phyloP scores from a whole-genome alignment of 2,329 filamentous ascomycete genomes.

The Anthostomella pinea region DNA sequence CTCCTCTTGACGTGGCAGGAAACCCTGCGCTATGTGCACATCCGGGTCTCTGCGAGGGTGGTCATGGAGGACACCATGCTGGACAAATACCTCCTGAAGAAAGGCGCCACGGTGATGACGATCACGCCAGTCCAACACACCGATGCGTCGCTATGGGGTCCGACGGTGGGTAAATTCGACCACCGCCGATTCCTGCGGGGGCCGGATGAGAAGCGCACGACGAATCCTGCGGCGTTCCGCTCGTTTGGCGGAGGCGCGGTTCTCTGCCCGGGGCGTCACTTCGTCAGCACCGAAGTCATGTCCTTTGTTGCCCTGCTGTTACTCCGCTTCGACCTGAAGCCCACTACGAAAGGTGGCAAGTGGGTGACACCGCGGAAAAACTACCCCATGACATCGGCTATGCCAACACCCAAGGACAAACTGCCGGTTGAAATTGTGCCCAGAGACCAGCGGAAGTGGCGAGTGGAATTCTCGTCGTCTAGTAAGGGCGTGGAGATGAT shows the following conservation, averaged over 20 bases:
- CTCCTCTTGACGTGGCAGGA: conserved; percentile 17
- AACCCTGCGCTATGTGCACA: conserved; percentile 11
- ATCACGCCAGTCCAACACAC: conserved; percentile 9
- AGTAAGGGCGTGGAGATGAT: conserved; percentile 6
- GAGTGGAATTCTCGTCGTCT: conserved; percentile 2
- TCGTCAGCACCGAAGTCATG: conserved; percentile 16
- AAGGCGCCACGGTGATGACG: conserved; percentile 13
- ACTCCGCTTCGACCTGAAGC: conserved; percentile 13
- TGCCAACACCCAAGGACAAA: conserved; percentile 7
- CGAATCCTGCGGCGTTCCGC: background rate
- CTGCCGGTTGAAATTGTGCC: conserved; percentile 4
- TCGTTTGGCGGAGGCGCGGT: conserved; percentile 4
- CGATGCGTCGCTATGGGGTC: conserved; percentile 11
- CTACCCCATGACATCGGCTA: conserved; percentile 15
- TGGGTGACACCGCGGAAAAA: conserved; percentile 14
- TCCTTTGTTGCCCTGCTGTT: conserved; percentile 14
- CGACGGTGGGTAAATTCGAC: conserved; percentile 8
- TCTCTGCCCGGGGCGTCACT: conserved; percentile 16
- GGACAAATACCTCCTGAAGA: conserved; percentile 18
- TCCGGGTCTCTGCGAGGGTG: conserved; percentile 8
- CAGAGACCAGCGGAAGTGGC: conserved; percentile 2
- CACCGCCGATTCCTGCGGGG: conserved; percentile 11
- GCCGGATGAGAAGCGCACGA: conserved; percentile 1
- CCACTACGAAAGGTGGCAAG: conserved; percentile 4
- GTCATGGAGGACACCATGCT: conserved; percentile 12